Conservation (phyloP, 768 basidiomycete genomes). For the Termitomyces sp. region DNA sequence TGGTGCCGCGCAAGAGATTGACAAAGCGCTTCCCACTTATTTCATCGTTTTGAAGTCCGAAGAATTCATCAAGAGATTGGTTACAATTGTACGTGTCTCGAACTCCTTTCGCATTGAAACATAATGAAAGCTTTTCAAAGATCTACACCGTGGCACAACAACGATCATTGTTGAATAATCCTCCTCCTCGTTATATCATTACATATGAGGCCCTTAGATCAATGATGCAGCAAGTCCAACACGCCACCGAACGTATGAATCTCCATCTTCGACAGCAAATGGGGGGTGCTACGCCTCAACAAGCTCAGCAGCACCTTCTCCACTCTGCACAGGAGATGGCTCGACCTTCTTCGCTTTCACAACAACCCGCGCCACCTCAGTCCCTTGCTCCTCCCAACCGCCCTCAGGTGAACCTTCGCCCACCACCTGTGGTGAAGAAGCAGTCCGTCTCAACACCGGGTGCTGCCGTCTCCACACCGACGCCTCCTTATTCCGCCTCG, state of each 20-base stretch:
- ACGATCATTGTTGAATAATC: slow-evolving; percentile 30
- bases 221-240: slow-evolving; percentile 30
- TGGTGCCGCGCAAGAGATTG: slow-evolving; percentile 44
- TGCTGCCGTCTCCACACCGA: slow-evolving; percentile 31
- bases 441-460: slow-evolving; percentile 21
- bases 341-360: slow-evolving; percentile 21
- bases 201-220: slow-evolving; percentile 34
- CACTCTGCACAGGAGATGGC: slow-evolving; percentile 10
- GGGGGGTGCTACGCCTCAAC: slow-evolving; percentile 13
- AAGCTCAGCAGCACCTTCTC: slow-evolving; percentile 10
- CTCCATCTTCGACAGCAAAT: slow-evolving; percentile 16
- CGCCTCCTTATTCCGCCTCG: slow-evolving; percentile 42
- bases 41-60: slow-evolving; percentile 44
- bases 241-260: slow-evolving; percentile 8
- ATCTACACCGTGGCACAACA: slow-evolving; percentile 44
- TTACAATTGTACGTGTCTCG: slow-evolving; percentile 48
- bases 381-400: slow-evolving; percentile 13
- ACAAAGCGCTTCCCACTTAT: slow-evolving; percentile 46
- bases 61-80: slow-evolving; percentile 43
- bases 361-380: slow-evolving; percentile 16
- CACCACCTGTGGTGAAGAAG: slow-evolving; percentile 26
- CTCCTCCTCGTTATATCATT: slow-evolving; percentile 40
- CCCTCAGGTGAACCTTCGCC: slow-evolving; percentile 13
- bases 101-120: background rate
- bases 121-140: slow-evolving; percentile 23